These are phyloP conservation scores for Globisporangium spiculum DNA, from an alignment of 352 stramenopile genomes.

Conservation along the genomic window DNA sequence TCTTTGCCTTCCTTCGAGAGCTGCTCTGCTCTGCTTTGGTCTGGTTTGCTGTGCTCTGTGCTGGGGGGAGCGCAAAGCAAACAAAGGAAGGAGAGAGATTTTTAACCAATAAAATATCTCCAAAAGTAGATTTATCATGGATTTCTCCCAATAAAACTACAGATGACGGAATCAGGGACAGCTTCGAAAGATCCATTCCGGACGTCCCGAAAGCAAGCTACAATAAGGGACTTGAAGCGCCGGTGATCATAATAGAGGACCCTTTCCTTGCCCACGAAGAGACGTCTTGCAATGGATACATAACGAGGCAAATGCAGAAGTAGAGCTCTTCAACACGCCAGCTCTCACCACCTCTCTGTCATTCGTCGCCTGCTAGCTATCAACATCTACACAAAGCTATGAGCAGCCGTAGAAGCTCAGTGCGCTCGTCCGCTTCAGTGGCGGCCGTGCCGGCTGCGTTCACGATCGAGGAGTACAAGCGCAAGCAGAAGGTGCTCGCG, in stretches of 20 bases:
- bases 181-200: conserved; percentile 17
- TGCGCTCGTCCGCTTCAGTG: not conserved
- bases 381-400: not conserved
- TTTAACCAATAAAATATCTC: conserved; percentile 16
- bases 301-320: not conserved
- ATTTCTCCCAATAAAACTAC: conserved; percentile 17
- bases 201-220: not conserved
- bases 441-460: conserved; percentile 20
- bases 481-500: conserved; percentile 47
- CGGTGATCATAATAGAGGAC: not conserved
- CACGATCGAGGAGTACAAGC: conserved; percentile 63
- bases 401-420: conserved; percentile 1
- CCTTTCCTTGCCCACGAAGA: not conserved
- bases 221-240: conserved; percentile 13
- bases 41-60: not conserved
- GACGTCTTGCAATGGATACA: conserved; percentile 7
- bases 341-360: not conserved
- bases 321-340: no score
- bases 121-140: not conserved
- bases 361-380: not conserved
- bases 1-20: not conserved
- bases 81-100: conserved; percentile 7
- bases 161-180: conserved; percentile 7
- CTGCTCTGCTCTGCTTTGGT: not conserved
- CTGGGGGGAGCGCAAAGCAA: conserved; percentile 16